These are phyloP conservation scores for Blastomyces parvus DNA, from an alignment of 2,329 filamentous ascomycete genomes.

Conservation along the genomic window DNA sequence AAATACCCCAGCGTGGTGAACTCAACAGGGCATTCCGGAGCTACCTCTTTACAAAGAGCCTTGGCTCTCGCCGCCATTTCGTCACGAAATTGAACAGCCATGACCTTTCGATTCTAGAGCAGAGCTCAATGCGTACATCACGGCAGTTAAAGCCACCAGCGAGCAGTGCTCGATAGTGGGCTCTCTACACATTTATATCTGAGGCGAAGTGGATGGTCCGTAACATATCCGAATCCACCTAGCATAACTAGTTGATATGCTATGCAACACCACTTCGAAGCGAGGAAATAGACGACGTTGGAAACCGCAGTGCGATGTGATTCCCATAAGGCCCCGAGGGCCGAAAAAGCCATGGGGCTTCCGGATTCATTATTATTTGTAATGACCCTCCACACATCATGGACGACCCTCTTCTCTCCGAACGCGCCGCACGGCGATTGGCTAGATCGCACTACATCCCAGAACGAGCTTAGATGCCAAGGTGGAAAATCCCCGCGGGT, in stretches of 20 bases:
- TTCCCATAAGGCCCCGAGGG: too few species aligned
- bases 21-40: conserved; percentile 34
- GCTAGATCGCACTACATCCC: background rate
- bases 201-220: background rate
- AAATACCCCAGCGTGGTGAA: conserved; percentile 46
- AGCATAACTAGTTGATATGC: background rate
- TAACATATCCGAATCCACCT: background rate
- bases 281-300: background rate
- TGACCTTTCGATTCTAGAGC: background rate
- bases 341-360: too few species aligned
- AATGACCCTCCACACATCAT: background rate
- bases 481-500: background rate
- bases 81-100: background rate
- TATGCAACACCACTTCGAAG: background rate
- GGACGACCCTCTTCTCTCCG: too few species aligned
- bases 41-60: conserved; percentile 11
- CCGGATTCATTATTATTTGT: too few species aligned
- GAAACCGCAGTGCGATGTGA: background rate
- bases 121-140: background rate
- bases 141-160: background rate
- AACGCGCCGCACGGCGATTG: background rate
- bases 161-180: background rate
- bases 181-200: background rate
- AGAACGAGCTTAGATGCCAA: background rate
- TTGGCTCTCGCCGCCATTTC: background rate